Percentiles rank a stretch among this genome's conserved stretches.
Conservation (phyloP, 2,329 filamentous ascomycete genomes). For the Aspergillus sp. region DNA sequence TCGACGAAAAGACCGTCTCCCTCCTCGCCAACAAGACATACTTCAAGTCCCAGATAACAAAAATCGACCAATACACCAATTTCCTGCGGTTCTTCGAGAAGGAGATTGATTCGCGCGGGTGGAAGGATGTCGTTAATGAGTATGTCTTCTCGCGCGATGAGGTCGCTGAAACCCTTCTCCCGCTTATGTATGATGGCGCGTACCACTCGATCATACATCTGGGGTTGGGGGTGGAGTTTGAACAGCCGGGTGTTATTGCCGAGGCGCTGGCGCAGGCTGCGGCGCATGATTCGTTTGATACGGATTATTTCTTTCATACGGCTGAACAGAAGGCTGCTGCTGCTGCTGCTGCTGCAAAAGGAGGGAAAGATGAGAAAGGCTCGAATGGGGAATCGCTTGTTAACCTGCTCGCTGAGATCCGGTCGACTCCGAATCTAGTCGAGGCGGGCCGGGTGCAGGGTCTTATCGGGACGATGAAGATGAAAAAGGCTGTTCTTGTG, state of each 20-base stretch:
- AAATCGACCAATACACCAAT: conserved; percentile 57
- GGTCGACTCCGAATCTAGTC: not conserved
- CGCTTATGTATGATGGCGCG: conserved; percentile 59
- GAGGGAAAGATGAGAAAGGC: not conserved
- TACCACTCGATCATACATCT: conserved; percentile 78
- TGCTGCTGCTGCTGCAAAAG: not conserved
- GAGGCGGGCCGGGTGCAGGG: not conserved
- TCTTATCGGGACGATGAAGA: conserved; percentile 7
- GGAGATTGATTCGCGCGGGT: conserved; percentile 62
- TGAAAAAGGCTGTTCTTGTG: not conserved
- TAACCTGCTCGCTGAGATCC: not conserved
- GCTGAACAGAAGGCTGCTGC: not conserved
- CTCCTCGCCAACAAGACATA: conserved; percentile 14
- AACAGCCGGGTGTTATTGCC: conserved; percentile 72
- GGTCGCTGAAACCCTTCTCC: conserved; percentile 63
- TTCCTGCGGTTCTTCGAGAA: conserved; percentile 69
- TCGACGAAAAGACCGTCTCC: conserved; percentile 20
- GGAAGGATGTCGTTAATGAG: conserved; percentile 58
- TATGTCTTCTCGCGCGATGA: conserved; percentile 63
- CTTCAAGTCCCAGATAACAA: conserved; percentile 38
- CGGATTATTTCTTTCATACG: not conserved
- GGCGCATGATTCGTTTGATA: conserved; percentile 53
- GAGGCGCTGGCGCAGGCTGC: conserved; percentile 73
- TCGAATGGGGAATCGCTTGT: not conserved
- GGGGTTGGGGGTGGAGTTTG: conserved; percentile 77